phyloP scores from a whole-genome alignment of 1,284 basidiomycete genomes.

The Irpex lacteus region DNA sequence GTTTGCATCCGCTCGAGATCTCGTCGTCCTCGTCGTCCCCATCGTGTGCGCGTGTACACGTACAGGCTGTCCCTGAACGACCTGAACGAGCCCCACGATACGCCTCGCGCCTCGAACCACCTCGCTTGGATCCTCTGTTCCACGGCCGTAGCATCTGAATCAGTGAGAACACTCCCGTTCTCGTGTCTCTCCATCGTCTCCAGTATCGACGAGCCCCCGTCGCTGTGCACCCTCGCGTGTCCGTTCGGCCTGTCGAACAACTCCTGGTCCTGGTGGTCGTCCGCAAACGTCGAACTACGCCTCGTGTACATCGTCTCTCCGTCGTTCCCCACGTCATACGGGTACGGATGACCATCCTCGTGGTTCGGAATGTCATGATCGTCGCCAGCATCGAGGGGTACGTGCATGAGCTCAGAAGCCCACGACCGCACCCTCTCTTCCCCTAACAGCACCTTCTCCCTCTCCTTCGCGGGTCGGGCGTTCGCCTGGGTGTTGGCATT shows the following conservation, averaged over 20 bases:
- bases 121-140: constrained; percentile 8
- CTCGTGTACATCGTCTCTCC: not conserved
- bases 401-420: not conserved
- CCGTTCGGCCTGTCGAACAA: not conserved
- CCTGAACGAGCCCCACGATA: constrained; percentile 10
- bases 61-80: constrained; percentile 8
- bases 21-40: not conserved
- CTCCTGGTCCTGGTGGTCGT: constrained; percentile 1
- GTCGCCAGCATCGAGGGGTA: not conserved
- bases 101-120: constrained; percentile 5
- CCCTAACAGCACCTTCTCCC: not conserved
- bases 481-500: not conserved
- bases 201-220: constrained; percentile 2
- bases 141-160: constrained; percentile 7
- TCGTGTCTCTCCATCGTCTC: constrained; percentile 16
- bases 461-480: not conserved
- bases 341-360: not conserved
- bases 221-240: not conserved
- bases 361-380: not conserved
- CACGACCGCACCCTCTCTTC: not conserved
- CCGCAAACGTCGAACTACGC: constrained; percentile 4
- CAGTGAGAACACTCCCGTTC: constrained; percentile 5
- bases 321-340: not conserved
- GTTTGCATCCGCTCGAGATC: constrained; percentile 1
- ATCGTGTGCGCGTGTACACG: not conserved